Evolutionary conservation across 164 flowering plant genomes (phyloP).

Genomic region (Vitis rotundifolia): DNA sequence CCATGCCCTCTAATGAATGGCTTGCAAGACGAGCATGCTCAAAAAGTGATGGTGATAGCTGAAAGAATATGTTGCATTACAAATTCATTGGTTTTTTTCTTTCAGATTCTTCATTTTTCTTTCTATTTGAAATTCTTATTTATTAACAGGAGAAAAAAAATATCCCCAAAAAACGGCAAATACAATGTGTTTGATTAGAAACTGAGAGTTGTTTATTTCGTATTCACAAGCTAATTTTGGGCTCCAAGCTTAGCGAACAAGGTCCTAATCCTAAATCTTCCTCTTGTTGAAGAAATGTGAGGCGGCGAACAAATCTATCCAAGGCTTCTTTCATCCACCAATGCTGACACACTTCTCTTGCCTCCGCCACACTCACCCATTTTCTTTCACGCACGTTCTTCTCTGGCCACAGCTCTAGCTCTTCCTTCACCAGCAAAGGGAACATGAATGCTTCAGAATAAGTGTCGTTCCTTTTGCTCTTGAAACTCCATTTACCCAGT

Average conservation of each 20-base stretch:
- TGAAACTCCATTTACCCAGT: conserved; percentile 50
- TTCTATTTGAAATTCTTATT: too few relatives aligned
- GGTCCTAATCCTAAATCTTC: conserved; percentile 5
- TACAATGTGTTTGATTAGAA: too few relatives aligned
- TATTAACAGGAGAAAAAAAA: too few relatives aligned
- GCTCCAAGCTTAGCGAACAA: conserved; percentile 2
- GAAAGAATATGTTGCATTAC: too few relatives aligned
- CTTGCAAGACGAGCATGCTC: too few relatives aligned
- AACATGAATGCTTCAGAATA: conserved; percentile 50
- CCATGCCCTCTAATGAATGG: too few relatives aligned
- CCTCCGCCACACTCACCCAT: conserved; percentile 54
- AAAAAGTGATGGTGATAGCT: too few relatives aligned
- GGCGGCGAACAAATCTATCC: conserved; percentile 35
- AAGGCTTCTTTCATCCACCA: conserved; percentile 66
- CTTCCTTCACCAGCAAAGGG: conserved; percentile 41
- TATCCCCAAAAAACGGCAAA: too few relatives aligned
- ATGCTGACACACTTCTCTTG: conserved; percentile 39
- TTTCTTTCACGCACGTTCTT: conserved; percentile 40
- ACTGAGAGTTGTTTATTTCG: background rate
- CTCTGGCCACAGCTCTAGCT: conserved; percentile 65
- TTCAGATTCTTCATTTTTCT: too few relatives aligned
- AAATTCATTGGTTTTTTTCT: too few relatives aligned
- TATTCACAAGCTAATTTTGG: background rate
- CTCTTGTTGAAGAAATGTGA: background rate
- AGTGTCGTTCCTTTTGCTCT: conserved; percentile 35